Base-by-base conservation (phyloP, 139 green algal genomes). In the Micractinium sp. region DNA sequence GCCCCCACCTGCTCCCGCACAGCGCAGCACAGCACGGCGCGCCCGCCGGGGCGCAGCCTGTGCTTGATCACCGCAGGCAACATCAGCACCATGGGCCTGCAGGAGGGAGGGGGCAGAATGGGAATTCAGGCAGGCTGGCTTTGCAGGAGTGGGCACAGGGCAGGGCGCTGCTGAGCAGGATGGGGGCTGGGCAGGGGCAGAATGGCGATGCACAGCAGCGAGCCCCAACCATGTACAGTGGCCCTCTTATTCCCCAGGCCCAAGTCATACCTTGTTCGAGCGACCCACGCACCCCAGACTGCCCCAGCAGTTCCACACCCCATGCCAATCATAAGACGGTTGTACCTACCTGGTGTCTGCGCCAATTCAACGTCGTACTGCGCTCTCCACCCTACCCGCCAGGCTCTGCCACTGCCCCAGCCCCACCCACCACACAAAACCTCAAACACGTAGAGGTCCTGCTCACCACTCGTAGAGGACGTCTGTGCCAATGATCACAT, bases 381-480 rank as follows among this genome's bases (percentile, higher is more conserved):
- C n/a, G n/a, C n/a, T n/a, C n/a, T n/a, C n/a, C n/a, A n/a, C n/a
- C n/a, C n/a, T n/a, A n/a, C n/a, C n/a, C n/a, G 31, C 27, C 74
- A 36, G 22, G 29, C 47, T 9, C 47, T 56, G 47, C 63, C 9
- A 25, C 63, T 12, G 18, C 63, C 12, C 63, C 63, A 78, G 0
- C 14, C n/a, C 74, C 33, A n/a, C 23, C 33, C 73, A 12, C 35
- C 74, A 16, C 14, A n/a, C n/a, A n/a, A n/a, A n/a, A n/a, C n/a
- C n/a, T n/a, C n/a, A n/a, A n/a, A n/a, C n/a, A n/a, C n/a, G n/a
- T n/a, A n/a, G n/a, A n/a, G n/a, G n/a, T n/a, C 1, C 74, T 31
- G 4, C 78, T 75, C 61, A 87, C 82, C 76, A 92, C 91, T 98
- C 96, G 87, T 98, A 98, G 91, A 98, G 92, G 19, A 97, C 90